phyloP scores from a whole-genome alignment of 495 filamentous ascomycete species.

The Aspergillus hancockii region DNA sequence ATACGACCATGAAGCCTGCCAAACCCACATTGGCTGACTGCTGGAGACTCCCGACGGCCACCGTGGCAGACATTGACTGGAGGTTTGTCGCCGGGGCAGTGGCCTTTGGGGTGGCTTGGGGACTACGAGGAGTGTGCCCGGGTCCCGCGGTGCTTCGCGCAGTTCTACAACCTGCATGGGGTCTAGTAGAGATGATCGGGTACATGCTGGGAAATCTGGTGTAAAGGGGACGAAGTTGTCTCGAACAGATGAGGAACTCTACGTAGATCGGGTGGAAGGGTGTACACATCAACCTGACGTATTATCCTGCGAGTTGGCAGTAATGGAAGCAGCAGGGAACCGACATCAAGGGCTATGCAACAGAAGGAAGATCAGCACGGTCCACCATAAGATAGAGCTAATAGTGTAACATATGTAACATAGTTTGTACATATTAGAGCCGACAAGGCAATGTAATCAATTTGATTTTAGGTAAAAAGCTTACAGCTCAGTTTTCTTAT shows the following conservation, averaged over 20 bases:
- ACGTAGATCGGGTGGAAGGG: neutral
- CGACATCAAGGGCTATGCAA: conserved; percentile 7
- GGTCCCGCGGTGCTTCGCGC: conserved; percentile 54
- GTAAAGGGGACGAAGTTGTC: conserved; percentile 15
- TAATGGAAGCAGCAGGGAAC: neutral
- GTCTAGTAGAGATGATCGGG: conserved; percentile 48
- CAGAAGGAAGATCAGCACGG: conserved; percentile 8
- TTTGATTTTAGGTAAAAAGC: conserved; percentile 25
- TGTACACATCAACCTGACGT: neutral
- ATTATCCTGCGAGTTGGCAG: neutral
- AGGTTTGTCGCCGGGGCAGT: conserved; percentile 52
- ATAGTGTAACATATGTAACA: conserved; percentile 7
- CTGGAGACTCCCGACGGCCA: conserved; percentile 49
- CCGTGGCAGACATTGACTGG: conserved; percentile 53
- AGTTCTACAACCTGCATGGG: conserved; percentile 52
- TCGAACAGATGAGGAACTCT: neutral
- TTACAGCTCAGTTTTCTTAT: conserved; percentile 50
- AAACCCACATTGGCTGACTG: conserved; percentile 43
- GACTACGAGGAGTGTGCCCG: conserved; percentile 56
- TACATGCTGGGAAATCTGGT: conserved; percentile 46
- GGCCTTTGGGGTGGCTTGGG: conserved; percentile 59
- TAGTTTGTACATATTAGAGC: neutral
- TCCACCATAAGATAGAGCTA: neutral
- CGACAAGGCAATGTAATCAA: neutral
- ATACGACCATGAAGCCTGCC: conserved; percentile 16